A percentile compares a stretch with the other conserved stretches of the same genome.
These are phyloP conservation scores for Murraya koenigii DNA, from an alignment of 345 rosid species.

Conservation along the genomic window DNA sequence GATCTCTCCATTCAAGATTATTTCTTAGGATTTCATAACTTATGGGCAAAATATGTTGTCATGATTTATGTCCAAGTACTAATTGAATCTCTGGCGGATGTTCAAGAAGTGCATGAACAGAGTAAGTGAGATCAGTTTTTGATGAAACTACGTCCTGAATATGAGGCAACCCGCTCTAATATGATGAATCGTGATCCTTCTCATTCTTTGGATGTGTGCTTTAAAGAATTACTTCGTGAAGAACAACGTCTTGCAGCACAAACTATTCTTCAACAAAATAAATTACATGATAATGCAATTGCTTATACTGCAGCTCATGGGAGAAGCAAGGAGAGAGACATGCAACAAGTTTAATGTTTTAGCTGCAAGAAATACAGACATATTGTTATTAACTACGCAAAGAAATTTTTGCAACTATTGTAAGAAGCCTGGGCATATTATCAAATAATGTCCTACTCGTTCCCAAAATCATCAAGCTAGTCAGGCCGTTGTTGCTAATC, in stretches of 20 bases:
- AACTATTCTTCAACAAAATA: too few species aligned
- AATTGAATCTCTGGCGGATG: neutral
- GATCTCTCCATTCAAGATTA: conserved; percentile 17
- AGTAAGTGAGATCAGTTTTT: conserved; percentile 18
- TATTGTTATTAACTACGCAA: neutral
- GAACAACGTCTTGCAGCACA: neutral
- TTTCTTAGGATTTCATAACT: conserved; percentile 5
- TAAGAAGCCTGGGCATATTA: neutral
- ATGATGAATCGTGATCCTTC: neutral
- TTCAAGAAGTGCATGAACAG: neutral
- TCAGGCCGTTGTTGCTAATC: too few species aligned
- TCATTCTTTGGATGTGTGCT: conserved; percentile 10
- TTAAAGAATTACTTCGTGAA: neutral
- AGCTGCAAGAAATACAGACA: neutral
- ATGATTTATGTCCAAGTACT: neutral
- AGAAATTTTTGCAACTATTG: conserved; percentile 4
- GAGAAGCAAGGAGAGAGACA: neutral
- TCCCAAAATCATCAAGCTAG: neutral
- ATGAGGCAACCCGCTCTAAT: neutral
- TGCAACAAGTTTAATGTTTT: neutral
- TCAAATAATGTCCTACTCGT: neutral
- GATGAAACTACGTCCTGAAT: conserved; percentile 11
- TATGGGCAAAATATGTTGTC: neutral
- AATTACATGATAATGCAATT: too few species aligned
- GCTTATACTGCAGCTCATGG: neutral